Evolutionary conservation across 768 basidiomycete species (phyloP), one percentile per base, ranked within the genome.

Genomic region (Asterophora parasitica): DNA sequence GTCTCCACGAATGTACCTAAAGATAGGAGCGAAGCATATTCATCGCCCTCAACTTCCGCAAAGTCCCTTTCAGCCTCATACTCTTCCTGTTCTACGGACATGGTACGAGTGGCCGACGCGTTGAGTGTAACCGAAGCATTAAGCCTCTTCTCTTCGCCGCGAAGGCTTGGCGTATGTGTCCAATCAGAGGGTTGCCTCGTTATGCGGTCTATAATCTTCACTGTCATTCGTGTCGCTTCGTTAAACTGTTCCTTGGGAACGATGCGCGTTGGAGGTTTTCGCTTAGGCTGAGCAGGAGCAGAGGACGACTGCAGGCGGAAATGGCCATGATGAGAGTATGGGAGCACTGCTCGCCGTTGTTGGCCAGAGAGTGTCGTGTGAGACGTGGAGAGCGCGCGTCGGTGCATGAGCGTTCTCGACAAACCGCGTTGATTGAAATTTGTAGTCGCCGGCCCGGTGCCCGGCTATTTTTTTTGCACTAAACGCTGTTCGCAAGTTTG

Each of bases 1-100:
- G 75, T 55, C 54, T 82, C 81, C 9, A 81, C 65, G 38, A 81
- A 79, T 15, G 78, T 68, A 1, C 79, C 81, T 7, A 67, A 69
- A 15, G 61, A 59, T 26, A 71, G 51, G 10, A 58, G 56, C 27
- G 52, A 57, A 12, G 17, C 30, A 11, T 42, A 53, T 10, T 59
- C 59, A 28, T 52, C 58, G 11, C 46, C 52, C 42, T 26, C 53
- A 3, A 52, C 53, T 2, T 48, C 51, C 4, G 12, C 36, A 9
- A n/a, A 3, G 7, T 53, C 55, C n/a, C 36, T 35, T 19, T 30
- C 33, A 7, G 44, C 40, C 39, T 54, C 50, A 31, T 52, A 64
- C 9, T 41, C 37, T 34, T 50, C 47, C 40, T 59, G 48, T 34
- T 56, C 54, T 6, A 46, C 8, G 4, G 62, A 59, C 11, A 55